phyloP scores from a whole-genome alignment of 2,329 filamentous ascomycete genomes.

The Achaetomium macrosporum region DNA sequence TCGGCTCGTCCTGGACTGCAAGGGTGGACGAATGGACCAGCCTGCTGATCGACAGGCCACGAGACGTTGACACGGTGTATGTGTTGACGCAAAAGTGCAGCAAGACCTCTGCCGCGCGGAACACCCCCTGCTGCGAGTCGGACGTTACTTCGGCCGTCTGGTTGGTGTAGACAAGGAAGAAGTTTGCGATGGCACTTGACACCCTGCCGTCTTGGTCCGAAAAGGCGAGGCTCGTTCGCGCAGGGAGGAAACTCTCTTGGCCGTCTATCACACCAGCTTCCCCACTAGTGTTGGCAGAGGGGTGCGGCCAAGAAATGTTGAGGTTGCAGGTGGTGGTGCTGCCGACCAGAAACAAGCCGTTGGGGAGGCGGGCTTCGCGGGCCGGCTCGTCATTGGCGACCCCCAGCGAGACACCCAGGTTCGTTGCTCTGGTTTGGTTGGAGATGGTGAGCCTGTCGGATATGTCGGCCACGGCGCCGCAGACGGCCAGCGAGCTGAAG shows the following conservation, averaged over 20 bases:
- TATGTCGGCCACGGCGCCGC: constrained; percentile 24
- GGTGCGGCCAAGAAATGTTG: constrained; percentile 21
- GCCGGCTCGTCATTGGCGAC: constrained; percentile 2
- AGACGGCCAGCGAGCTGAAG: constrained; percentile 26
- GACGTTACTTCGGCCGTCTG: constrained; percentile 1
- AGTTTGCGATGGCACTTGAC: constrained; percentile 24
- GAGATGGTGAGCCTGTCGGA: constrained; percentile 20
- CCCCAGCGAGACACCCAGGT: constrained; percentile 1
- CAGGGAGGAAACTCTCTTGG: constrained; percentile 16
- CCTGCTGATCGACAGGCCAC: constrained; percentile 14
- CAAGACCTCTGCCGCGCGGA: constrained; percentile 27
- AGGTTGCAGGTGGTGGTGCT: constrained; percentile 18
- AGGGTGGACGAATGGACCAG: constrained; percentile 16
- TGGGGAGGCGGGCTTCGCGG: constrained; percentile 20
- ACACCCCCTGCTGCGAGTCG: background rate
- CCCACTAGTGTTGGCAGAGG: background rate
- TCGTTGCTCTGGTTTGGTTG: background rate
- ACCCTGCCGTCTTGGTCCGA: constrained; percentile 13
- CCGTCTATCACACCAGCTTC: background rate
- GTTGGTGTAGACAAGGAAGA: constrained; percentile 28
- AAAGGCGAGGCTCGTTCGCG: constrained; percentile 22
- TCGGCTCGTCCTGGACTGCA: background rate
- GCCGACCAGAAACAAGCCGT: constrained; percentile 22
- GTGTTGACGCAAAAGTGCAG: constrained; percentile 29
- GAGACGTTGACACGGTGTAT: constrained; percentile 17